Evolutionary conservation across 2,329 filamentous ascomycete genomes (phyloP).

Genomic region (Penicillium fuscoglaucum): DNA sequence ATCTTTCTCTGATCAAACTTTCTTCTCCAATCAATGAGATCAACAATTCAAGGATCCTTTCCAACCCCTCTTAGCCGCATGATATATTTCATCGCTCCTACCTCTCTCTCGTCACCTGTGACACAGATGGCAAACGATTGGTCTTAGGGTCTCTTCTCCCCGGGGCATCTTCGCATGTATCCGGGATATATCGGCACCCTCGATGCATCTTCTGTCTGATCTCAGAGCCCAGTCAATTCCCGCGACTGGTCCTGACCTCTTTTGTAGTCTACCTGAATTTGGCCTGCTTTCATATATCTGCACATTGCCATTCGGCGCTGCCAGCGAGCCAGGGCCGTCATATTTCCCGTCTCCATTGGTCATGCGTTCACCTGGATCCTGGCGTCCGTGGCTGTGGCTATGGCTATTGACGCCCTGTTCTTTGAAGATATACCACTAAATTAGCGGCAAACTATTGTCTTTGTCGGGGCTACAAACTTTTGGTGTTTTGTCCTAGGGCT

Average conservation of each 20-base stretch:
- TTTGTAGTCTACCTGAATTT: constrained; percentile 25
- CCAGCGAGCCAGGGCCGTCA: not conserved
- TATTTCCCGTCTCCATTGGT: not conserved
- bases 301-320: not conserved
- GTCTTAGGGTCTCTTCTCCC: not conserved
- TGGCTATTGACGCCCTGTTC: not conserved
- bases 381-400: not conserved
- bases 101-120: not conserved
- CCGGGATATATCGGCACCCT: not conserved
- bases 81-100: not conserved
- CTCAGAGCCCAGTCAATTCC: not conserved
- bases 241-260: constrained; percentile 6
- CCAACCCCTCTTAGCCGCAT: not conserved
- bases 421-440: not conserved
- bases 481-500: not conserved
- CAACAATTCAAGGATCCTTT: constrained; percentile 8
- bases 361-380: not conserved
- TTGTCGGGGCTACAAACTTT: constrained; percentile 2
- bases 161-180: not conserved
- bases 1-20: constrained; percentile 5
- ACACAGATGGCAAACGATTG: not conserved
- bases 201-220: not conserved
- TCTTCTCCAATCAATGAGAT: constrained; percentile 14
- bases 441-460: constrained; percentile 5
- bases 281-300: not conserved